Evolutionary conservation across 2,329 filamentous ascomycete species (phyloP).

Genomic region (Aureobasidium sp.): DNA sequence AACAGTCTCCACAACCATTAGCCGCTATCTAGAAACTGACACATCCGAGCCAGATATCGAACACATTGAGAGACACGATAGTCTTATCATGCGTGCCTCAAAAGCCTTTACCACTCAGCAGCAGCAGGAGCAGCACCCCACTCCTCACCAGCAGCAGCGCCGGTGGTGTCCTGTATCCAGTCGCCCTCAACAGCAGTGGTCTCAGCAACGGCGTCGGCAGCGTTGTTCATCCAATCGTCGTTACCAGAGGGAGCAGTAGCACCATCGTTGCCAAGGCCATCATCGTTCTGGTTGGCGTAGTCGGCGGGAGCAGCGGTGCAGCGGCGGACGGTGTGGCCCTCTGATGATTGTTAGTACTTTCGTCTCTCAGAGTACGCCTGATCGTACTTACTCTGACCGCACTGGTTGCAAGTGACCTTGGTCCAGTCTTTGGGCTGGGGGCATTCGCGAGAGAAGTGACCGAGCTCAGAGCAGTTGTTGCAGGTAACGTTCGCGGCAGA

Average conservation of each 20-base stretch:
- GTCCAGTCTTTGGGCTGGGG: constrained; percentile 47
- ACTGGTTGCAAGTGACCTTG: constrained; percentile 37
- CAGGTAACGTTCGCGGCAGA: constrained; percentile 25
- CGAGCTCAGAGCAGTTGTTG: constrained; percentile 41
- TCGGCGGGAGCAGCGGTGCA: background rate
- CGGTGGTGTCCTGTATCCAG: background rate
- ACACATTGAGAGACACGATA: background rate
- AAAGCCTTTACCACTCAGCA: background rate
- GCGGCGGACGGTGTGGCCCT: background rate
- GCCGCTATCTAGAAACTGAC: too few relatives aligned
- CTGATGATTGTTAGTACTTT: background rate
- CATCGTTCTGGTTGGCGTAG: background rate
- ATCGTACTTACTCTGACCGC: constrained; percentile 21
- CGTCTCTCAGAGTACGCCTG: background rate
- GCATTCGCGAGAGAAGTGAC: constrained; percentile 56
- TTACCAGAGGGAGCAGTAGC: background rate
- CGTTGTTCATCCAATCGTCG: background rate
- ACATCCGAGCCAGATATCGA: background rate
- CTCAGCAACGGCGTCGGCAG: background rate
- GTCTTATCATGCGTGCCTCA: background rate
- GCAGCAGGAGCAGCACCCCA: background rate
- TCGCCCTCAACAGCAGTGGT: background rate
- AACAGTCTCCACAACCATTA: background rate
- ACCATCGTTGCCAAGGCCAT: background rate
- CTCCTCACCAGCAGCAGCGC: background rate